Base-by-base conservation (phyloP, 2,329 filamentous ascomycete species). In the Hortaea werneckii region DNA sequence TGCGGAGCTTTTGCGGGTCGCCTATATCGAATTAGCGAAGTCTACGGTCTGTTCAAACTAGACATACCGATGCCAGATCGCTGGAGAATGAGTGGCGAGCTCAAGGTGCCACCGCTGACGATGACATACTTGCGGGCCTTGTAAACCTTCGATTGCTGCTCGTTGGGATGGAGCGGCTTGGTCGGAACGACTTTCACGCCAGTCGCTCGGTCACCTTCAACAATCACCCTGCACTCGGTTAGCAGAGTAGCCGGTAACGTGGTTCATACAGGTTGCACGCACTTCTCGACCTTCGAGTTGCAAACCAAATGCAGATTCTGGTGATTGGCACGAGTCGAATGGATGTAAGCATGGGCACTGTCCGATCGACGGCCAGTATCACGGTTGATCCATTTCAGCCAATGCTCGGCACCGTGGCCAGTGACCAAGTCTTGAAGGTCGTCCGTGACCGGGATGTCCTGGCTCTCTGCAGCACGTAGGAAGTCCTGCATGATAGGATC, bases 401-500 rank as follows among this genome's bases (percentile, higher is more conserved):
- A 43, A 53, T 88, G 84, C 66, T 88, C 83, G 40, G 83, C 85
- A 51, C 85, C 85, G 40, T 76, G 73, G 39, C 68, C 81, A 1
- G 81, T 85, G 28, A 67, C 69, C 43, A 88, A 68, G 57, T 89
- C 85, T 61, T 89, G 80, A n/a, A 59, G 53, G 60, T 89, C 85
- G 59, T 89, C 84, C 9, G 85, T 85, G 9, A 78, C 72, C 0
- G 80, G 85, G 48, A 88, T 87, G 13, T 79, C 84, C 60, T 87
- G 83, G 0, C 49, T 50, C 41, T 53, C 83, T 73, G 41, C 57
- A 2, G 58, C 58, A 37, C 58, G 57, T 34, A 88, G 70, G 71
- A 88, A 88, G 65, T 90, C 85, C 43, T 88, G 81, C 74, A 84
- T 87, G 65, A 89, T 80, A 1, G 85, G 85, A 4, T 35, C 32